Evolutionary conservation across 257 asterid species (phyloP).

Genomic region (Cynanchum wilfordii): DNA sequence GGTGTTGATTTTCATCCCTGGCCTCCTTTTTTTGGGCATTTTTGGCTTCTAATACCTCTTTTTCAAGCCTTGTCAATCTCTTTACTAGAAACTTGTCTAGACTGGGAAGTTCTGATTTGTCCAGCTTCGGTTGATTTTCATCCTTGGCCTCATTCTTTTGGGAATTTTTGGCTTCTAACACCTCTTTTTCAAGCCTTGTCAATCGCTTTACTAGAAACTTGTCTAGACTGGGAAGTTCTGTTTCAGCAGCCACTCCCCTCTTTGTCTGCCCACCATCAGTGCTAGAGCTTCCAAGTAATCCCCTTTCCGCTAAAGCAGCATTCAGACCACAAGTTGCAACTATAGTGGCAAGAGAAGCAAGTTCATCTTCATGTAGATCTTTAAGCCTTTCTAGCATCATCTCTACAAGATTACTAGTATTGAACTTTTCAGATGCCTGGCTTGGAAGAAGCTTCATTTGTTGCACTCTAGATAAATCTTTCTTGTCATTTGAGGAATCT

Average conservation of each 20-base stretch:
- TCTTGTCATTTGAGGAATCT: slow-evolving; percentile 9
- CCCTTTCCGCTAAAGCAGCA: slow-evolving; percentile 63
- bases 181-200: slow-evolving; percentile 89
- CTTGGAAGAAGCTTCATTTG: slow-evolving; percentile 27
- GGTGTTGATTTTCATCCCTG: slow-evolving; percentile 21
- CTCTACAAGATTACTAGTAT: slow-evolving; percentile 40
- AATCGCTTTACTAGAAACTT: slow-evolving; percentile 75
- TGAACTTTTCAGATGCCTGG: slow-evolving; percentile 37
- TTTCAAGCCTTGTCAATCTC: slow-evolving; percentile 79
- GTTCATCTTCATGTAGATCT: slow-evolving; percentile 74
- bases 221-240: slow-evolving; percentile 72
- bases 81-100: slow-evolving; percentile 81
- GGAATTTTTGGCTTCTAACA: slow-evolving; percentile 73
- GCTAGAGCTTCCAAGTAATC: slow-evolving; percentile 17
- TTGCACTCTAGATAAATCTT: slow-evolving; percentile 16
- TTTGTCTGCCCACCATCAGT: slow-evolving; percentile 18
- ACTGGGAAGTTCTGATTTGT: slow-evolving; percentile 55
- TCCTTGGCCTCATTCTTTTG: slow-evolving; percentile 36
- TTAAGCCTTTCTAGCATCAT: slow-evolving; percentile 80
- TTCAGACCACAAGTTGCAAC: slow-evolving; percentile 89
- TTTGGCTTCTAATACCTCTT: slow-evolving; percentile 83
- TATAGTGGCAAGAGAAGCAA: slow-evolving; percentile 90
- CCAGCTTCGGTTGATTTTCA: slow-evolving; percentile 23
- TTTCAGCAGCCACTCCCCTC: slow-evolving; percentile 16
- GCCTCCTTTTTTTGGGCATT: slow-evolving; percentile 47